These are phyloP conservation scores for Candida anutae DNA, from an alignment of 1,139 yeast genomes.

Conservation along the genomic window DNA sequence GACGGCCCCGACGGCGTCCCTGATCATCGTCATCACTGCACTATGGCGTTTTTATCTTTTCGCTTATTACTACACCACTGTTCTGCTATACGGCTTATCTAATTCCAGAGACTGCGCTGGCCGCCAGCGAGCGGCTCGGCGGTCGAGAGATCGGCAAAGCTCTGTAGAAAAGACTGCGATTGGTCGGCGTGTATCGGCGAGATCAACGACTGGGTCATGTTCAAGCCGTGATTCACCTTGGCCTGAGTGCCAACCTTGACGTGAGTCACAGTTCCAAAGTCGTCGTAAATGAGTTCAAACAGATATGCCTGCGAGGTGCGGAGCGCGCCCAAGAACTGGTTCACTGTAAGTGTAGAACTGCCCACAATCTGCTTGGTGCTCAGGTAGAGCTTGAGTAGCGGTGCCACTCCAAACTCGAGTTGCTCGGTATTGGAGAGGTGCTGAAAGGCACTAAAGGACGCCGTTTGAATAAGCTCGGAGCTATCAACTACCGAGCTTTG, in stretches of 20 bases:
- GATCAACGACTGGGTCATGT: too few species aligned
- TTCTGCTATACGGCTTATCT: too few species aligned
- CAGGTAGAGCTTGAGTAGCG: conserved; percentile 26
- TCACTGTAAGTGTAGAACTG: conserved; percentile 24
- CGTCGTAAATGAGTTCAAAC: conserved; percentile 43
- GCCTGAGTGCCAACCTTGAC: conserved; percentile 23
- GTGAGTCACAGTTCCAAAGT: conserved; percentile 39
- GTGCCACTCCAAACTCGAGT: conserved; percentile 33
- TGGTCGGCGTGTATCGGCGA: too few species aligned
- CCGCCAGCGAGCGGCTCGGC: too few species aligned
- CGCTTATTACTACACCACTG: too few species aligned
- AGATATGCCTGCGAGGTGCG: conserved; percentile 20
- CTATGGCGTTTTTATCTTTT: not conserved
- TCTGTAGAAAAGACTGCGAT: too few species aligned
- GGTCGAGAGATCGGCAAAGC: not conserved
- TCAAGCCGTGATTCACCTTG: too few species aligned
- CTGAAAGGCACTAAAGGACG: conserved; percentile 30
- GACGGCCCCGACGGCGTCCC: conserved; percentile 1
- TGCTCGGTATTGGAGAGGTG: conserved; percentile 23
- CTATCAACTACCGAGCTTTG: conserved; percentile 2
- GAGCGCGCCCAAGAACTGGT: conserved; percentile 35
- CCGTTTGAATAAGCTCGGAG: conserved; percentile 16
- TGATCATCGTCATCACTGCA: not conserved
- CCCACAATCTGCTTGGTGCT: conserved; percentile 22
- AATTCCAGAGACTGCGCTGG: too few species aligned